Percentiles rank a stretch among this genome's conserved stretches.
Evolutionary conservation across 257 asterid genomes (phyloP).

Genomic region (Buddleja alternifolia): DNA sequence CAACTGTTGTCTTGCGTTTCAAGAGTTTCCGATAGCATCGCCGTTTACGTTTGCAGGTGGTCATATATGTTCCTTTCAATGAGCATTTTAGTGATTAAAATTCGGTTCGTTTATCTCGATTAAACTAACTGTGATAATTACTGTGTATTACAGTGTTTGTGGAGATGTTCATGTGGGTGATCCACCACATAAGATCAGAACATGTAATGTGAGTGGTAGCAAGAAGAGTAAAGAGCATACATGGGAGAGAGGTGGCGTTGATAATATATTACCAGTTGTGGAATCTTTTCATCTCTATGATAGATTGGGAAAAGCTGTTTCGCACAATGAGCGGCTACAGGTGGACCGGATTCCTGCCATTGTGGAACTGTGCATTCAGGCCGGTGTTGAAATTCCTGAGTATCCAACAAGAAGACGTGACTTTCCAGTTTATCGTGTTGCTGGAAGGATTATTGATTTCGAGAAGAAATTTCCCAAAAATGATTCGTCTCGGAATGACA

Average conservation of each 20-base stretch:
- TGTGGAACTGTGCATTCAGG: slow-evolving; percentile 78
- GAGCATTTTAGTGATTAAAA: background rate
- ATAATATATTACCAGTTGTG: slow-evolving; percentile 53
- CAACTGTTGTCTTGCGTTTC: slow-evolving; percentile 49
- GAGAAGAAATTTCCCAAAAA: slow-evolving; percentile 71
- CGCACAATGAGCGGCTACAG: slow-evolving; percentile 67
- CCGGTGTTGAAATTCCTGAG: slow-evolving; percentile 67
- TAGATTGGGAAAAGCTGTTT: slow-evolving; percentile 69
- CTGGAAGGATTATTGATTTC: slow-evolving; percentile 68
- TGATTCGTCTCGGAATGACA: slow-evolving; percentile 32
- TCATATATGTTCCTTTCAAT: background rate
- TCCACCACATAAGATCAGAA: slow-evolving; percentile 66
- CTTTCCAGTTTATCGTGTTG: slow-evolving; percentile 61
- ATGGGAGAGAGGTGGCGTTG: slow-evolving; percentile 64
- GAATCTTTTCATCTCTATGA: slow-evolving; percentile 78
- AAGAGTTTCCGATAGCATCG: slow-evolving; percentile 40
- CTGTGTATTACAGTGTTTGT: slow-evolving; percentile 48
- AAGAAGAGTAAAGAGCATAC: slow-evolving; percentile 52
- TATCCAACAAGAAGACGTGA: slow-evolving; percentile 67
- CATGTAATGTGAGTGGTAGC: slow-evolving; percentile 61
- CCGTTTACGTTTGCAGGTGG: slow-evolving; percentile 64
- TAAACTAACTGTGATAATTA: slow-evolving; percentile 5
- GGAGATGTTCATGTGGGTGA: slow-evolving; percentile 73
- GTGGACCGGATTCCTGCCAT: slow-evolving; percentile 77
- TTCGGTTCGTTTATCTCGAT: background rate